Conservation (phyloP, 805 yeast genomes). For the Metschnikowia dekortorum region DNA sequence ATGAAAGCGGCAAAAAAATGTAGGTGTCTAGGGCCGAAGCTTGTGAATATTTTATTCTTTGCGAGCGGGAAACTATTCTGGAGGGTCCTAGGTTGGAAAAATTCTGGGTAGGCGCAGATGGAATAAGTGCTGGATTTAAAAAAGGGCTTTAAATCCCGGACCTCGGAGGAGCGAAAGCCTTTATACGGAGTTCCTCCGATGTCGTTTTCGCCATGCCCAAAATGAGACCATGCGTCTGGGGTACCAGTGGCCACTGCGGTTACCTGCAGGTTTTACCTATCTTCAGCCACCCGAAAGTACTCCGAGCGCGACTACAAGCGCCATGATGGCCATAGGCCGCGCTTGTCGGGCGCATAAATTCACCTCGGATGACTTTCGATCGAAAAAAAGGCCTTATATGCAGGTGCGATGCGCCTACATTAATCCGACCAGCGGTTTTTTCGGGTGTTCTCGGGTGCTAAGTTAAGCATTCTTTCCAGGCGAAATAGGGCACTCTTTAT, state of each 20-base stretch:
- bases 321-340: neutral
- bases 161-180: conserved; percentile 5
- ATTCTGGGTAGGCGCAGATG: neutral
- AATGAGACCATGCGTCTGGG: conserved; percentile 18
- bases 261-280: conserved; percentile 4
- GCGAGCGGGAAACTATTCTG: neutral
- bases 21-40: no score
- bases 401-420: conserved; percentile 1
- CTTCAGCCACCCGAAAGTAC: conserved; percentile 1
- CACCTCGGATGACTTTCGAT: conserved; percentile 11
- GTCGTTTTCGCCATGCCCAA: conserved; percentile 15
- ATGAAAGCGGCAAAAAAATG: no score
- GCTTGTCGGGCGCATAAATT: neutral
- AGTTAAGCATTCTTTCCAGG: neutral
- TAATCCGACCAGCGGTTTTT: conserved; percentile 3
- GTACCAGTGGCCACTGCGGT: conserved; percentile 10
- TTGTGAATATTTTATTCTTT: neutral
- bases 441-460: conserved; percentile 3
- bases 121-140: neutral
- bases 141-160: neutral
- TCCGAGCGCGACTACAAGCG: conserved; percentile 5
- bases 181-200: conserved; percentile 15
- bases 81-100: neutral
- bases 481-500: neutral
- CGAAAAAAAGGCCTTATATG: neutral